A percentile compares a stretch with the other conserved stretches of the same genome.
These are phyloP conservation scores for Platanthera guangdongensis DNA, from an alignment of 106 monocot species.

Conservation along the genomic window DNA sequence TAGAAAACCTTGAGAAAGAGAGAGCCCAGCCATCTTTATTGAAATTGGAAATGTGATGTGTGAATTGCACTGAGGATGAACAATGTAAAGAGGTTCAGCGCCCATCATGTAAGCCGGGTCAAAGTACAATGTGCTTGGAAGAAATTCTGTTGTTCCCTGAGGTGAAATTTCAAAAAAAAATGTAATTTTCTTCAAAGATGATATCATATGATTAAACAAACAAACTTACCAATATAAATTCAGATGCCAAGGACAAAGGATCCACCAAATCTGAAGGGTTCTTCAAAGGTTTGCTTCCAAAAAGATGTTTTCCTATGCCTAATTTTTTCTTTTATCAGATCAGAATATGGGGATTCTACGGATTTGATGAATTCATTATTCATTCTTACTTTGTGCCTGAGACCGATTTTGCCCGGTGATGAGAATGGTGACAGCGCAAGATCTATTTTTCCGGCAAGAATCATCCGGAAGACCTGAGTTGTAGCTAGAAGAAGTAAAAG, in stretches of 20 bases:
- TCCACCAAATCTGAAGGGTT: constrained; percentile 4
- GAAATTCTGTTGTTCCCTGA: background rate
- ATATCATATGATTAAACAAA: background rate
- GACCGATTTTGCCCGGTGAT: constrained; percentile 21
- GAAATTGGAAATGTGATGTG: constrained; percentile 5
- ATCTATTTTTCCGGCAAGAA: background rate
- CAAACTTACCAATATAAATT: constrained; percentile 8
- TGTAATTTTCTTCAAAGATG: too few species aligned
- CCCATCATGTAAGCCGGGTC: constrained; percentile 2
- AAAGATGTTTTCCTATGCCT: constrained; percentile 5
- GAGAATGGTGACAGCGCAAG: constrained; percentile 18
- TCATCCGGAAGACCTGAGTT: background rate
- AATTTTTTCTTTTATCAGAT: background rate
- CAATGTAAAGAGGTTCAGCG: constrained; percentile 7
- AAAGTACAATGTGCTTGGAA: background rate
- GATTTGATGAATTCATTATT: background rate
- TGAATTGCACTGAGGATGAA: constrained; percentile 16
- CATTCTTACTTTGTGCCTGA: constrained; percentile 18
- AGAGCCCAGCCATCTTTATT: constrained; percentile 4
- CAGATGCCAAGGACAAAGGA: background rate
- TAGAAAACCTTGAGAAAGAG: background rate
- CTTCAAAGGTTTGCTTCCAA: constrained; percentile 2
- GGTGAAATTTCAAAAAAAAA: background rate
- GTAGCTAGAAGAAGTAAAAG: background rate
- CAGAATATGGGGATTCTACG: background rate